Conservation (phyloP, 768 basidiomycete species). For the Holtermannia corniformis region DNA sequence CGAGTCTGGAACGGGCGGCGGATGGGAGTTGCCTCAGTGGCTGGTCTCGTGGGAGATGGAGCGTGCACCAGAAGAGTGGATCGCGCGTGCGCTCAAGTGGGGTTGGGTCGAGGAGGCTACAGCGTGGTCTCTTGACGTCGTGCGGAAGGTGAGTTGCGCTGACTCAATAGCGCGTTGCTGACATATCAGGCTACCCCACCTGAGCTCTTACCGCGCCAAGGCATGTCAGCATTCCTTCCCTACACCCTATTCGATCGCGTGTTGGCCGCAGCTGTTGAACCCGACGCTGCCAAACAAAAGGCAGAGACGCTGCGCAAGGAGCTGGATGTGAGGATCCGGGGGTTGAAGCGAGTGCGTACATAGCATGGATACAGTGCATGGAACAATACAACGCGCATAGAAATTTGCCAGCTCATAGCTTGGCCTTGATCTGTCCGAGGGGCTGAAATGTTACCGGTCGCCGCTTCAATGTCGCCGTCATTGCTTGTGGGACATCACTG, state of each 20-base stretch:
- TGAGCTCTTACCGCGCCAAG: constrained; percentile 15
- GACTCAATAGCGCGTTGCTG: too few species aligned
- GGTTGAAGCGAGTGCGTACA: constrained; percentile 3
- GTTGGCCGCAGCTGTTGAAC: constrained; percentile 22
- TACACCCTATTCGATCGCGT: constrained; percentile 29
- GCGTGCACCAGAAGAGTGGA: constrained; percentile 58
- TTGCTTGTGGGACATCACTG: not conserved
- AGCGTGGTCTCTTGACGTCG: constrained; percentile 58
- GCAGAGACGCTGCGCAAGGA: constrained; percentile 16
- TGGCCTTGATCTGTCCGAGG: not conserved
- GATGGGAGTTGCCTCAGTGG: constrained; percentile 63
- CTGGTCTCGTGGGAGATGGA: constrained; percentile 56
- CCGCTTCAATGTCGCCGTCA: not conserved
- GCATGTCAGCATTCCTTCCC: constrained; percentile 14
- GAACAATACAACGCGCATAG: too few species aligned
- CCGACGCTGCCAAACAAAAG: constrained; percentile 9
- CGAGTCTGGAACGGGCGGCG: constrained; percentile 39
- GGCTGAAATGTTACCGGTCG: not conserved
- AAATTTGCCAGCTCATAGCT: not conserved
- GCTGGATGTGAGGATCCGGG: constrained; percentile 17
- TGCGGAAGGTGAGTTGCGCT: constrained; percentile 55
- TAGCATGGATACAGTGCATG: too few species aligned
- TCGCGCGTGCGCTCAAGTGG: constrained; percentile 65
- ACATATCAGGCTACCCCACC: constrained; percentile 23
- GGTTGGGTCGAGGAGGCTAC: constrained; percentile 71